Evolutionary conservation across 495 filamentous ascomycete species (phyloP), one percentile per base, ranked within the genome.

Genomic region (Podospora appendiculata): DNA sequence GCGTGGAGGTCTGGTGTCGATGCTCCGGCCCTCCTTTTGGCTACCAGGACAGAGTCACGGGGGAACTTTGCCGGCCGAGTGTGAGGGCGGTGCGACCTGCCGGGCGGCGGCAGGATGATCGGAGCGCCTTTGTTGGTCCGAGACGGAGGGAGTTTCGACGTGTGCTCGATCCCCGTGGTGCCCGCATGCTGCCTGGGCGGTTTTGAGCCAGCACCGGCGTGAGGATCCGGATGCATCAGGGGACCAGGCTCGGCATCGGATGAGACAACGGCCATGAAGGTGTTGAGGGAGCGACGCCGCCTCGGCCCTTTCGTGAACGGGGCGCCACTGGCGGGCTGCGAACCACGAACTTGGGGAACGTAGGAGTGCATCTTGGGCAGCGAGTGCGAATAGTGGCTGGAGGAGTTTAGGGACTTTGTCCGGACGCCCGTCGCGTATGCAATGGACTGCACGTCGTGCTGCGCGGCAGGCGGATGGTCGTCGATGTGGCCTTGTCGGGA

Each of bases 221-320:
- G 25, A 25, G 36, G 36, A 38, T 10, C 8, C 36, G 1, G 2
- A 3, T 11, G 2, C 36, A 38, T 38, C 2, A 38, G 36, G 36
- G 36, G 36, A 8, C 10, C 36, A 11, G 36, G 1, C 36, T 38
- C 7, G 10, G 10, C 41, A 3, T 43, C 14, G 17, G 10, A 13
- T 1, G 48, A 53, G 9, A 16, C 42, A 0, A 35, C 14, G 0
- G 61, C 58, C 47, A 61, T 41, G 38, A 59, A 61, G 0, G 55
- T 58, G 53, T 54, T 57, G 33, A 68, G 39, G 1, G 65, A 66
- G 11, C 50, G 48, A 7, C 56, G 55, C 1, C 57, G 58, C 18
- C 14, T 43, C 14, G 14, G 41, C 14, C 18, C 12, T 13, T 19
- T 38, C 36, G 36, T 10, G 8, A 11, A 38, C 10, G 36, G 45